phyloP scores from a whole-genome alignment of 2,329 filamentous ascomycete species.

The Lojkania enalia region DNA sequence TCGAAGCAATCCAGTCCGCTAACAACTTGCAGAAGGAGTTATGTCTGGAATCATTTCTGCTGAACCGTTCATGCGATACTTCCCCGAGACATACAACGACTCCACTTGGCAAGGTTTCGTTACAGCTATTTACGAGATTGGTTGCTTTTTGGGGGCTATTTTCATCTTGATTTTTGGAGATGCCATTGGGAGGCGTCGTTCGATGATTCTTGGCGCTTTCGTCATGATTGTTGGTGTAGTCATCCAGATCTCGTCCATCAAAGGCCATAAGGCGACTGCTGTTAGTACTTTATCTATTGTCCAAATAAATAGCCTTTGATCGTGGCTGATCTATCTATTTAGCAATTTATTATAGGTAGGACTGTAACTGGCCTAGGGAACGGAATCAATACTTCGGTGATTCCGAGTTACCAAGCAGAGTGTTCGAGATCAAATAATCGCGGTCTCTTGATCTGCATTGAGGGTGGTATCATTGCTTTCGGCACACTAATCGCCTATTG shows the following conservation, averaged over 20 bases:
- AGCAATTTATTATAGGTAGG: slow-evolving; percentile 57
- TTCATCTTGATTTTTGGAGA: slow-evolving; percentile 46
- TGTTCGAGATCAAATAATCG: slow-evolving; percentile 60
- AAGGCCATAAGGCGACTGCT: slow-evolving; percentile 43
- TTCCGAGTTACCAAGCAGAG: slow-evolving; percentile 59
- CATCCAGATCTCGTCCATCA: slow-evolving; percentile 44
- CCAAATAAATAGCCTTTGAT: too few species aligned
- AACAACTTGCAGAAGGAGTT: slow-evolving; percentile 31
- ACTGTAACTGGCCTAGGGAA: slow-evolving; percentile 59
- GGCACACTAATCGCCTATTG: slow-evolving; percentile 58
- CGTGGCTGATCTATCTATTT: background rate
- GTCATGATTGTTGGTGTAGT: slow-evolving; percentile 51
- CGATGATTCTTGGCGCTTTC: slow-evolving; percentile 47
- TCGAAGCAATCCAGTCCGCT: background rate
- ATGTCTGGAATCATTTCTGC: slow-evolving; percentile 45
- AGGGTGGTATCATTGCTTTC: slow-evolving; percentile 56
- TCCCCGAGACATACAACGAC: slow-evolving; percentile 46
- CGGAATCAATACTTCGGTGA: slow-evolving; percentile 60
- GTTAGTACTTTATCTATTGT: too few species aligned
- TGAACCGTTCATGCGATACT: slow-evolving; percentile 40
- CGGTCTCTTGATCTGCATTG: slow-evolving; percentile 64
- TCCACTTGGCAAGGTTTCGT: slow-evolving; percentile 56
- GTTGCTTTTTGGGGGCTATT: slow-evolving; percentile 50
- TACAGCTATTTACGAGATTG: slow-evolving; percentile 58
- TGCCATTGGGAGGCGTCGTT: slow-evolving; percentile 47